A percentile compares a stretch with the other conserved stretches of the same genome.
Evolutionary conservation across 129 eudicot genomes (phyloP).

Genomic region (carrot (Daucus carota)): DH1_v3.0 NC_030384.2:47062501-47063000

Average conservation of each 20-base stretch:
- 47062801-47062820: neutral
- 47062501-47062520: slow-evolving; percentile 4
- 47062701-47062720: slow-evolving; percentile 1
- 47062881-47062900: slow-evolving; percentile 14
- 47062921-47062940: slow-evolving; percentile 21
- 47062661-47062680: slow-evolving; percentile 5
- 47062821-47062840: too few relatives aligned
- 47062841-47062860: slow-evolving; percentile 65
- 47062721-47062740: slow-evolving; percentile 4
- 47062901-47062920: slow-evolving; percentile 4
- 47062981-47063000: slow-evolving; percentile 1
- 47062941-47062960: slow-evolving; percentile 48
- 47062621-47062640: slow-evolving; percentile 6
- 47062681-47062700: neutral
- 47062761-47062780: neutral
- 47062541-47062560: slow-evolving; percentile 9
- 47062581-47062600: slow-evolving; percentile 11
- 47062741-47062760: neutral
- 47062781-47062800: neutral
- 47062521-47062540: slow-evolving; percentile 3
- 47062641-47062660: neutral
- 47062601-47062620: slow-evolving; percentile 3
- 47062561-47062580: slow-evolving; percentile 10
- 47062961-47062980: slow-evolving; percentile 58
- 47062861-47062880: slow-evolving; percentile 42